Conservation (phyloP, 2,329 filamentous ascomycete species). For the Pestalotiopsis sp. region DNA sequence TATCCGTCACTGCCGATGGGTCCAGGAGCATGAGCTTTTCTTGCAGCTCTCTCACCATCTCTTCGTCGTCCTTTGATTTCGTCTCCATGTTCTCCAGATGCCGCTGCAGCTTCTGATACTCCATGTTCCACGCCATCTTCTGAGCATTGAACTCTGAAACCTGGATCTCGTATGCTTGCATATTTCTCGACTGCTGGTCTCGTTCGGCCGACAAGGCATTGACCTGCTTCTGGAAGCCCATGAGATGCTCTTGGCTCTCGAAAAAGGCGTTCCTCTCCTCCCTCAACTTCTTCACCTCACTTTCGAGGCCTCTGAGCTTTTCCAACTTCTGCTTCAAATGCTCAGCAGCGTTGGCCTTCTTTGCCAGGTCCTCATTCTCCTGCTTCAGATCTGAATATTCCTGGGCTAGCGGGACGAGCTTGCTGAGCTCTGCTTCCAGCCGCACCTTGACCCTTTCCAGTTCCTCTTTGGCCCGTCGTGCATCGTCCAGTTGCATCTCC, state of each 20-base stretch:
- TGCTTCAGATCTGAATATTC: conserved; percentile 62
- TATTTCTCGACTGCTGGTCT: conserved; percentile 34
- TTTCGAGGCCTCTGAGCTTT: conserved; percentile 55
- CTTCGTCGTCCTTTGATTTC: conserved; percentile 53
- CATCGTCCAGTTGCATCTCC: conserved; percentile 65
- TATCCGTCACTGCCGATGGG: conserved; percentile 22
- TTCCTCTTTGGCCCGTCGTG: conserved; percentile 36
- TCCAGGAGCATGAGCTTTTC: conserved; percentile 52
- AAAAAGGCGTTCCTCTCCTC: conserved; percentile 56
- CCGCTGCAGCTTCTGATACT: conserved; percentile 31
- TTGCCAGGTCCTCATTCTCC: conserved; percentile 59
- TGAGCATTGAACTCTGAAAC: conserved; percentile 46
- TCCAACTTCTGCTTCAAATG: conserved; percentile 66
- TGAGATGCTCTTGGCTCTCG: conserved; percentile 29
- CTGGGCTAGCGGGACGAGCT: conserved; percentile 57
- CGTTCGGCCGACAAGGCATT: conserved; percentile 36
- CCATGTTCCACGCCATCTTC: conserved; percentile 39
- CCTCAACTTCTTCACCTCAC: conserved; percentile 57
- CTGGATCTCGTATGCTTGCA: conserved; percentile 38
- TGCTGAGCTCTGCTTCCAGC: conserved; percentile 51
- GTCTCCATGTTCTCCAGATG: conserved; percentile 37
- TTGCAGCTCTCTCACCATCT: conserved; percentile 60
- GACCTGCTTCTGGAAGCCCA: conserved; percentile 33
- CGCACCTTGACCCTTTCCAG: conserved; percentile 40
- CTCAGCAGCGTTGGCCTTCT: conserved; percentile 66